phyloP scores from a whole-genome alignment of 108 stramenopile species.

The Chaetoceros tenuissimus region DNA sequence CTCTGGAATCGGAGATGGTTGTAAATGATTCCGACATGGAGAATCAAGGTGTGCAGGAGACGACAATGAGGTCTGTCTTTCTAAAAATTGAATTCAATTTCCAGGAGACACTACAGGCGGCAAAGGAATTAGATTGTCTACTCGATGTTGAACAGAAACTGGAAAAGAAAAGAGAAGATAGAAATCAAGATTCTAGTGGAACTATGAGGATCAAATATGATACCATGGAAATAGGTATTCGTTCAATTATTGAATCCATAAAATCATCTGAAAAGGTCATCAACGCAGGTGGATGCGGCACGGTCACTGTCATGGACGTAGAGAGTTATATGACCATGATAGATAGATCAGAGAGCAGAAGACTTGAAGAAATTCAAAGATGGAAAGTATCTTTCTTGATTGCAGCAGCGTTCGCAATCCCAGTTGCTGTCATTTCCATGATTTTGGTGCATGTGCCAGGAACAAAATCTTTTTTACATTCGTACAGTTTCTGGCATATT shows the following conservation, averaged over 20 bases:
- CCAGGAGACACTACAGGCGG: neutral
- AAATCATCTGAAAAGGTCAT: conserved; percentile 6
- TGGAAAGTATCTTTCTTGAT: conserved; percentile 38
- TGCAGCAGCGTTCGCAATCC: conserved; percentile 32
- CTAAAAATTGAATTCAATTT: no score
- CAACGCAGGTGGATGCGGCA: conserved; percentile 18
- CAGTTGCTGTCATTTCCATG: conserved; percentile 49
- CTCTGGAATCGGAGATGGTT: conserved; percentile 10
- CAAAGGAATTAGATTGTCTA: neutral
- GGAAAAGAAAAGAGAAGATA: neutral
- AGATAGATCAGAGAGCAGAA: conserved; percentile 10
- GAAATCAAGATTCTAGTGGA: conserved; percentile 6
- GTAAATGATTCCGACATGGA: neutral
- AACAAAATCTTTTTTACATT: conserved; percentile 16
- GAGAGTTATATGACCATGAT: conserved; percentile 12
- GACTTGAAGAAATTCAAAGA: conserved; percentile 23
- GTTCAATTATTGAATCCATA: conserved; percentile 24
- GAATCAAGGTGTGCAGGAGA: no score
- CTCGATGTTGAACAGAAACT: neutral
- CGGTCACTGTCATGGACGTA: conserved; percentile 26
- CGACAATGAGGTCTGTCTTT: no score
- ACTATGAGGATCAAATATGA: conserved; percentile 29
- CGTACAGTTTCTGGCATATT: conserved; percentile 10
- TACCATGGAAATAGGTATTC: conserved; percentile 16
- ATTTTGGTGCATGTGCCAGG: conserved; percentile 17